Base-by-base conservation (phyloP, 306 rosid genomes). In the Parietaria judaica region DNA sequence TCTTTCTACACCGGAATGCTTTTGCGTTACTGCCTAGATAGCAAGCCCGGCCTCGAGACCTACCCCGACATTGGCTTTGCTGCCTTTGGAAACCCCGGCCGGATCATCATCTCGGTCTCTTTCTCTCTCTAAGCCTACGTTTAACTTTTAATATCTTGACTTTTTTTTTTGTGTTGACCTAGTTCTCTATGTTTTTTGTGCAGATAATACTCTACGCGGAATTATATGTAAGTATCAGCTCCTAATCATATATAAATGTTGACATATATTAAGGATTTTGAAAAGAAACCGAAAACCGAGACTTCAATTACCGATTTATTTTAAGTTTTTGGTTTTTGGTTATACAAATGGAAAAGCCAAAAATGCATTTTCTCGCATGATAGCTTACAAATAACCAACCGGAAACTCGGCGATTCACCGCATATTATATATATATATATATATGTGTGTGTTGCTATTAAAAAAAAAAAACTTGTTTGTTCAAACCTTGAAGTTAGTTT, bases 41-140 rank as follows among this genome's bases (percentile, higher is more conserved):
- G 99, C 54, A 81, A 78, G 55, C 95, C 99, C 38, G 97, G 88
- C 14, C 80, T 94, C 16, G 95, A 94, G 69, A 94, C 99, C n/a
- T 94, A 88, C 73, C 99, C 99, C 9, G 99, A 94, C 56, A 81
- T 94, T 72, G 99, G 99, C 55, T 94, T 86, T 61, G 99, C 97
- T 64, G 99, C 99, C 43, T 94, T 94, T 66, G 99, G 99, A 41
- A 67, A 82, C 36, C 12, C 69, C 0, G 99, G 99, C 49, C 83
- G 99, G 48, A 78, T 94, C 6, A 70, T 58, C 75, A 82, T 88
- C 70, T 94, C 99, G 65, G 99, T 94, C 58, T 41, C 35, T 11
- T 9, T 14, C 1, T 8, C 35, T 14, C 9, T 41, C 6, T 41
- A 5, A 0, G 6, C 9, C 45, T 41, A 8, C 9, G 45, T 5